Conservation (phyloP, 305 asterid species). For the Stenogyne calaminthoides region DNA sequence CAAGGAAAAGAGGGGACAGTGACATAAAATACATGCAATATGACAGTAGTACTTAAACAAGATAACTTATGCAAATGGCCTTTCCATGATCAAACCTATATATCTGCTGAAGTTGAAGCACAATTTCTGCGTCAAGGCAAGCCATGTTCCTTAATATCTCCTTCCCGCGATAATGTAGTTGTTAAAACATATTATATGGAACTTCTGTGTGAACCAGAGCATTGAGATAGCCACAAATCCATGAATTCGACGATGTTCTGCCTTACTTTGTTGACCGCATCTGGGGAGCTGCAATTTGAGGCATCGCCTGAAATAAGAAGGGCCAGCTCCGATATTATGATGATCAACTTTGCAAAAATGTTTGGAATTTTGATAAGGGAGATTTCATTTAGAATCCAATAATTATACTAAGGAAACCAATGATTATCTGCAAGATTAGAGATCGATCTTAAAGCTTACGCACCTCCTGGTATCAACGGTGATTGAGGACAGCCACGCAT, state of each 20-base stretch:
- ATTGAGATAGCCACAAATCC: slow-evolving; percentile 84
- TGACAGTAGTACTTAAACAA: not conserved
- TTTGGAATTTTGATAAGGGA: not conserved
- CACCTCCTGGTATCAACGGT: slow-evolving; percentile 77
- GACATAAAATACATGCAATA: not conserved
- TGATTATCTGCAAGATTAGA: not conserved
- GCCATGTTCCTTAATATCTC: too few species aligned
- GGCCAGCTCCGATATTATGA: not conserved
- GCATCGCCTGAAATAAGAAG: slow-evolving; percentile 59
- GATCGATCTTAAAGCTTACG: slow-evolving; percentile 5
- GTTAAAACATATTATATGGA: slow-evolving; percentile 37
- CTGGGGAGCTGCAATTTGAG: slow-evolving; percentile 73
- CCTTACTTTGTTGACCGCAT: slow-evolving; percentile 78
- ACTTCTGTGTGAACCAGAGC: slow-evolving; percentile 63
- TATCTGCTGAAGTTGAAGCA: not conserved
- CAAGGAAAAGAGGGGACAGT: not conserved
- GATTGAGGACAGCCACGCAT: slow-evolving; percentile 96
- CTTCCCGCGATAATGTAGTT: not conserved
- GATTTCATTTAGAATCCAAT: not conserved
- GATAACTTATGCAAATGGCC: slow-evolving; percentile 1
- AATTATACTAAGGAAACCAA: not conserved
- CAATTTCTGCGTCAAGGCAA: too few species aligned
- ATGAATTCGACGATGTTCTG: slow-evolving; percentile 59
- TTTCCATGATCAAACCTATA: slow-evolving; percentile 14
- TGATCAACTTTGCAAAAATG: not conserved